Percentiles rank a stretch among this genome's conserved stretches.
Conservation (phyloP, 2,329 filamentous ascomycete species). For the Tolypocladium ovalisporum region DNA sequence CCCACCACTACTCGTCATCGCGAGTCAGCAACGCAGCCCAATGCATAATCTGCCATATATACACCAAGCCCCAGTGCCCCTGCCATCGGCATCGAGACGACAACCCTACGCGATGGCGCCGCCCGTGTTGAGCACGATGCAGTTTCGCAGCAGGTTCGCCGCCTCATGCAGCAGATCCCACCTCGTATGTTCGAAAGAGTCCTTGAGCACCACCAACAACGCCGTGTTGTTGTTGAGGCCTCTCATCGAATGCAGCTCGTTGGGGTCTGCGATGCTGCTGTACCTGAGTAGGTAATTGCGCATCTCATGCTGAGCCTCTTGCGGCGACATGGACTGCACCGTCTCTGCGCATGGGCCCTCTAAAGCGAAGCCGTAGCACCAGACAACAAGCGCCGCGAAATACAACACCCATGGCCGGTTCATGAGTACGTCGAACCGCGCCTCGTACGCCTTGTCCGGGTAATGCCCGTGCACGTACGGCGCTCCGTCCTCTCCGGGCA, state of each 20-base stretch:
- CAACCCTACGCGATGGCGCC: conserved; percentile 12
- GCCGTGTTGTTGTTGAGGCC: conserved; percentile 78
- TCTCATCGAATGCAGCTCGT: conserved; percentile 61
- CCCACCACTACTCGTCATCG: no score
- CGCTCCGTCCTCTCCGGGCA: conserved; percentile 29
- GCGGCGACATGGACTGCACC: conserved; percentile 42
- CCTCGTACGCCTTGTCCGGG: conserved; percentile 53
- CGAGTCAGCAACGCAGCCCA: neutral
- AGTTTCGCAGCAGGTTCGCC: conserved; percentile 67
- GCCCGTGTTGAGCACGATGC: conserved; percentile 42
- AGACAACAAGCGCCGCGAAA: conserved; percentile 83
- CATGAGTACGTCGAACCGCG: conserved; percentile 77
- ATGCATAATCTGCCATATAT: neutral
- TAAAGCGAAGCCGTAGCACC: conserved; percentile 86
- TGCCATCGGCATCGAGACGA: neutral
- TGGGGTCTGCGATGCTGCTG: conserved; percentile 60
- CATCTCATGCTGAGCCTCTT: conserved; percentile 69
- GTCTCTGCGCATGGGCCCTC: conserved; percentile 60
- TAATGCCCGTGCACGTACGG: conserved; percentile 1
- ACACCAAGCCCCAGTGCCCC: neutral
- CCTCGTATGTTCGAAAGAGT: conserved; percentile 69
- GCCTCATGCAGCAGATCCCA: conserved; percentile 93
- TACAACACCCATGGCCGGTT: conserved; percentile 95
- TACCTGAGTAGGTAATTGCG: conserved; percentile 63
- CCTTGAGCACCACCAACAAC: conserved; percentile 68